Conservation (phyloP, 139 green algal species). For the Microglena sp. region DNA sequence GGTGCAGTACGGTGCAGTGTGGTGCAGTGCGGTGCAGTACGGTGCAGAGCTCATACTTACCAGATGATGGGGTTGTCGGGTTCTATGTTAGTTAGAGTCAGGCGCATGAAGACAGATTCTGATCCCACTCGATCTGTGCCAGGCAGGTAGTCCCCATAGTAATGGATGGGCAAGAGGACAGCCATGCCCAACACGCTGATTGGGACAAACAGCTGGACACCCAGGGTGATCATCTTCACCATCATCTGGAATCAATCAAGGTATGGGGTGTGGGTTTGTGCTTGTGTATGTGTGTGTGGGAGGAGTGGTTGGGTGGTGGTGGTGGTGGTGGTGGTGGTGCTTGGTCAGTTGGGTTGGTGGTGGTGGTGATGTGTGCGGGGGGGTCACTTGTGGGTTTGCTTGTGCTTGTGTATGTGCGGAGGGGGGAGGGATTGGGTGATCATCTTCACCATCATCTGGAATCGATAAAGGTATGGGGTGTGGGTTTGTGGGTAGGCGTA, state of each 20-base stretch:
- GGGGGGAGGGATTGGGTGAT: no score
- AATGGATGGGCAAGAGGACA: background rate
- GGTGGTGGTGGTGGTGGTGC: no score
- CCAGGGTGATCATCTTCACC: conserved; percentile 22
- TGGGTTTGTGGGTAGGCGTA: no score
- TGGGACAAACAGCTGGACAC: conserved; percentile 24
- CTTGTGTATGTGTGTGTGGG: no score
- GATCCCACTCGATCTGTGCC: background rate
- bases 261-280: no score
- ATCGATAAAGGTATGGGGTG: no score
- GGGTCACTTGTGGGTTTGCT: background rate
- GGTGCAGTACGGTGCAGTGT: no score
- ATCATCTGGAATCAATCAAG: conserved; percentile 28
- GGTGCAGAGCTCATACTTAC: no score
- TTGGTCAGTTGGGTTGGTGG: no score
- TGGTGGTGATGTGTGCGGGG: background rate
- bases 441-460: conserved; percentile 28
- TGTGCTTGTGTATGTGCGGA: no score
- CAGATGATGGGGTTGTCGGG: background rate
- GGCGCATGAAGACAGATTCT: conserved; percentile 23
- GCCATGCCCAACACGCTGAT: conserved; percentile 6
- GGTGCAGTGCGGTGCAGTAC: no score
- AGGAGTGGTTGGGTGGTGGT: no score
- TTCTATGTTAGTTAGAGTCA: conserved; percentile 24
- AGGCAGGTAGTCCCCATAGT: conserved; percentile 11